Percentiles rank a stretch among this genome's conserved stretches.
Conservation (phyloP, 306 rosid species). For the Castanea crenata region DNA sequence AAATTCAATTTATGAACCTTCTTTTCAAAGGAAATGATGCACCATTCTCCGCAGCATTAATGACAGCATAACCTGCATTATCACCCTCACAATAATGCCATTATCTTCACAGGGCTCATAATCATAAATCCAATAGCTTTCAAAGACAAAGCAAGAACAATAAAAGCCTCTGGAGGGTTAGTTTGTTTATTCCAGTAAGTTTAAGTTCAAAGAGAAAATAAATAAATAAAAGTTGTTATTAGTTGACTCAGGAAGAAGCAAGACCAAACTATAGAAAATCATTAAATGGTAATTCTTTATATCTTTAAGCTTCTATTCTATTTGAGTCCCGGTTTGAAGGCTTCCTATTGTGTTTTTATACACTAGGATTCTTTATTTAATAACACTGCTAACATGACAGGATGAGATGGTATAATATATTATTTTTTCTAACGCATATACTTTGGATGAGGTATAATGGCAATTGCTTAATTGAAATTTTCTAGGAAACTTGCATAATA, state of each 20-base stretch:
- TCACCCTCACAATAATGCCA: no score
- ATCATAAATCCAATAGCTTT: no score
- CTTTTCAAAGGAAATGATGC: no score
- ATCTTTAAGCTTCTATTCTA: background rate
- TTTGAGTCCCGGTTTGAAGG: background rate
- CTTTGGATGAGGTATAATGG: background rate
- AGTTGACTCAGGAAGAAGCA: background rate
- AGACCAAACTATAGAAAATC: background rate
- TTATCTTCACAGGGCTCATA: no score
- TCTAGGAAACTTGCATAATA: background rate
- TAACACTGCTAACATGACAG: background rate
- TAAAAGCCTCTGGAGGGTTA: background rate
- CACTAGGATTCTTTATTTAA: background rate
- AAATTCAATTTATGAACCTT: background rate
- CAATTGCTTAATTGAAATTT: background rate
- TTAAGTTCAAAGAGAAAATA: background rate
- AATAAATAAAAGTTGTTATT: background rate
- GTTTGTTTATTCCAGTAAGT: background rate
- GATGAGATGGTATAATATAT: background rate
- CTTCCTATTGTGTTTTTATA: constrained; percentile 8
- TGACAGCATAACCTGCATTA: no score
- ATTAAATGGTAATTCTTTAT: background rate
- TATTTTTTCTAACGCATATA: background rate
- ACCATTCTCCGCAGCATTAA: no score
- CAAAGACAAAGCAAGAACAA: no score